These are phyloP conservation scores for Albugo laibachii DNA, from an alignment of 352 stramenopile genomes.

Conservation along the genomic window DNA sequence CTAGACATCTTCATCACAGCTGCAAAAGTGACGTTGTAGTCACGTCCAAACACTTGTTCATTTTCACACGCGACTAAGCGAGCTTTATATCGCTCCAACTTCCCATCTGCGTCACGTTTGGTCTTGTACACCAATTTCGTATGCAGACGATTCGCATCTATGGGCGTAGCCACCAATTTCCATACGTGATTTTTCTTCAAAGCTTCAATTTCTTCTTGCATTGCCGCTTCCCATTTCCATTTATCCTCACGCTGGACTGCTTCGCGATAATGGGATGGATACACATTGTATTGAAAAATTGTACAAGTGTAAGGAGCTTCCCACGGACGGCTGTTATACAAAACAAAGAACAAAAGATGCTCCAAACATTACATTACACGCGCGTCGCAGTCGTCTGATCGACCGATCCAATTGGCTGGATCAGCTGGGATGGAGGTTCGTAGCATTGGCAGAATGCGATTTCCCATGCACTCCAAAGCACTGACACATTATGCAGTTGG, in stretches of 20 bases:
- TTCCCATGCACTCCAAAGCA: too few relatives aligned
- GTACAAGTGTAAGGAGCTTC: too few relatives aligned
- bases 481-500: too few relatives aligned
- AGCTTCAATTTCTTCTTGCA: neutral
- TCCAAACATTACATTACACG: too few relatives aligned
- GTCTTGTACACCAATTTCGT: neutral
- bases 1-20: neutral
- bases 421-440: too few relatives aligned
- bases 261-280: neutral
- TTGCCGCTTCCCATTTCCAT: neutral
- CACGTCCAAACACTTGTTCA: neutral
- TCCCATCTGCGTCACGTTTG: conserved; percentile 2
- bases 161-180: neutral
- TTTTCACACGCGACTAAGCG: neutral
- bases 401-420: too few relatives aligned
- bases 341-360: too few relatives aligned
- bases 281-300: too few relatives aligned
- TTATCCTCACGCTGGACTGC: neutral
- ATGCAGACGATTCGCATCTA: neutral
- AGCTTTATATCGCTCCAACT: neutral
- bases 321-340: too few relatives aligned
- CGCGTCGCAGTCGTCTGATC: too few relatives aligned
- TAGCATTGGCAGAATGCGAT: too few relatives aligned
- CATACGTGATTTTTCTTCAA: neutral
- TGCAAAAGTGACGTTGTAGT: neutral